Evolutionary conservation across 495 filamentous ascomycete species (phyloP).

Genomic region (Aspergillus ellipticus): DNA sequence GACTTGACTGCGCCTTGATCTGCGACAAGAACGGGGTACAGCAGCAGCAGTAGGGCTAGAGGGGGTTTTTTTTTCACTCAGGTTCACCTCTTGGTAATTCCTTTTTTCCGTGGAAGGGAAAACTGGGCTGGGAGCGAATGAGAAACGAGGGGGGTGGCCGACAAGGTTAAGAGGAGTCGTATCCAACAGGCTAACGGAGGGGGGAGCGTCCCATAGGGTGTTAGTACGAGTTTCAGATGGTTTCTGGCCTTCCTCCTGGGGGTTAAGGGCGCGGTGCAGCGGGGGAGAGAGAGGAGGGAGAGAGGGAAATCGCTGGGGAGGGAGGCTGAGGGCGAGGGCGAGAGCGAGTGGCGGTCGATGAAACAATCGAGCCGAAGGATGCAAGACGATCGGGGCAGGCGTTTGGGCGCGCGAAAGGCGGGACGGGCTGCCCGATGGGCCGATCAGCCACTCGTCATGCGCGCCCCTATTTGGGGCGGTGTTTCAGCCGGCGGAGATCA

Average conservation of each 20-base stretch:
- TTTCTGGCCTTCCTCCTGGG: not conserved
- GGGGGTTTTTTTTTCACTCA: no score
- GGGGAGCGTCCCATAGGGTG: constrained; percentile 1
- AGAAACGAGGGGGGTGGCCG: constrained; percentile 4
- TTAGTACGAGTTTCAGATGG: not conserved
- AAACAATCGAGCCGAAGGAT: constrained; percentile 12
- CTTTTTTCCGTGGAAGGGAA: constrained; percentile 1
- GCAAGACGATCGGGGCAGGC: constrained; percentile 8
- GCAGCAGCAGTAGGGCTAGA: no score
- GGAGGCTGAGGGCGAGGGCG: constrained; percentile 6
- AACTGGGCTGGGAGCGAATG: not conserved
- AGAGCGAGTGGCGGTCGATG: constrained; percentile 19
- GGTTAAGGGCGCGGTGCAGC: not conserved
- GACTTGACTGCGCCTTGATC: constrained; percentile 9
- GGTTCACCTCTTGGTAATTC: no score
- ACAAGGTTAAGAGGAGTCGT: constrained; percentile 1
- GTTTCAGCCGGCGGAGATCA: constrained; percentile 19
- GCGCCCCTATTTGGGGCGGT: not conserved
- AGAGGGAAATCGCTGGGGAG: constrained; percentile 5
- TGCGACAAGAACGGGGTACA: constrained; percentile 2
- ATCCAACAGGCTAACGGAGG: constrained; percentile 1
- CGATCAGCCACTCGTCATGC: constrained; percentile 6
- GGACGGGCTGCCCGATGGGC: constrained; percentile 3
- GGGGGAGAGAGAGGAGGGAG: constrained; percentile 3
- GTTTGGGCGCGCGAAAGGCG: not conserved